These are phyloP conservation scores for Leucogyrophana mollusca DNA, from an alignment of 768 basidiomycete species.

Conservation along the genomic window DNA sequence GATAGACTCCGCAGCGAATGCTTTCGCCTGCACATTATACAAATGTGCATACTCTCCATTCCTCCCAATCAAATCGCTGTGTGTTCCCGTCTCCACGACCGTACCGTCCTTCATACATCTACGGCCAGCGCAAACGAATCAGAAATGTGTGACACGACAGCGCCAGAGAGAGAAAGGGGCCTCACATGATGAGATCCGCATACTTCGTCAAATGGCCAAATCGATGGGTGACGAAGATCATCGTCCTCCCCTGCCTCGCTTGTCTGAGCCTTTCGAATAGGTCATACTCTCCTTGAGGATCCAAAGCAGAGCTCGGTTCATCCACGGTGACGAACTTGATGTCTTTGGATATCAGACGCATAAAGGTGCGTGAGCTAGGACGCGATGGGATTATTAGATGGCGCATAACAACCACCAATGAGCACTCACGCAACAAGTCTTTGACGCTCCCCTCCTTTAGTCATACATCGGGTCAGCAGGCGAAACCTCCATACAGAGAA, in stretches of 20 bases:
- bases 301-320: conserved; percentile 52
- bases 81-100: conserved; percentile 14
- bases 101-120: conserved; percentile 22
- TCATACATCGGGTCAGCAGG: not conserved
- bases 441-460: conserved; percentile 15
- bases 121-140: not conserved
- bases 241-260: conserved; percentile 42
- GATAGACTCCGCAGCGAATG: conserved; percentile 4
- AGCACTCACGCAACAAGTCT: conserved; percentile 11
- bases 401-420: not conserved
- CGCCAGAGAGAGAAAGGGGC: conserved; percentile 2
- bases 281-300: conserved; percentile 47
- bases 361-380: conserved; percentile 21
- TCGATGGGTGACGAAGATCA: conserved; percentile 52
- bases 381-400: conserved; percentile 1
- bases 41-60: conserved; percentile 16
- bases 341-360: conserved; percentile 24
- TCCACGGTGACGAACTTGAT: conserved; percentile 48
- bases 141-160: not conserved
- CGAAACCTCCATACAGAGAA: not conserved
- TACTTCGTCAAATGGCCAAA: conserved; percentile 44
- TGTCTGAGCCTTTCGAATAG: conserved; percentile 40
- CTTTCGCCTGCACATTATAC: conserved; percentile 14
- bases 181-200: conserved; percentile 48
- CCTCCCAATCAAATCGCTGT: conserved; percentile 12